Percentiles rank a stretch among this genome's conserved stretches.
Evolutionary conservation across 352 stramenopile genomes (phyloP).

Genomic region (Phytophthora ramorum): DNA sequence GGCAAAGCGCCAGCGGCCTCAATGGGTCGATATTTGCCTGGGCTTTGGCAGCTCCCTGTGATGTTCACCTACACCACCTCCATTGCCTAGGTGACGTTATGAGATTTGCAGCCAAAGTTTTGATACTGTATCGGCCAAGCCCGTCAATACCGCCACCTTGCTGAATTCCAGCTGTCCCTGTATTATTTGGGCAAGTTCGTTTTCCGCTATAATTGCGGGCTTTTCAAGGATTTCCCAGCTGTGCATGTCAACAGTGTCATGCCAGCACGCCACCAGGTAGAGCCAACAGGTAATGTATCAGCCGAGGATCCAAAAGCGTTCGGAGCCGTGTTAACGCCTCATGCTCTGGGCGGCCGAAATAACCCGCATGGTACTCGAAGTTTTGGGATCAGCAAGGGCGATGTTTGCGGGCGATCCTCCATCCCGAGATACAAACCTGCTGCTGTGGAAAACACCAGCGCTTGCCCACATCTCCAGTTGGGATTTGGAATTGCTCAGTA

Average conservation of each 20-base stretch:
- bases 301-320: conserved; percentile 16
- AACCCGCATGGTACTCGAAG: conserved; percentile 2
- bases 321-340: conserved; percentile 1
- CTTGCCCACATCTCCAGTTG: conserved; percentile 16
- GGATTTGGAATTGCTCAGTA: conserved; percentile 20
- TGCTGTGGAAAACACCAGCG: conserved; percentile 15
- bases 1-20: not conserved
- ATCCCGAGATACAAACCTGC: conserved; percentile 1
- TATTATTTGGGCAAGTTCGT: not conserved
- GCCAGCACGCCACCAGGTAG: conserved; percentile 5
- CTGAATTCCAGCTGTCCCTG: conserved; percentile 13
- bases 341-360: conserved; percentile 28
- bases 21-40: not conserved
- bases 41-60: conserved; percentile 28
- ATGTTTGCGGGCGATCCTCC: conserved; percentile 17
- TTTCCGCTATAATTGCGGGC: not conserved
- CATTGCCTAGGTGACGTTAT: conserved; percentile 6
- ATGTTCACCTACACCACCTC: conserved; percentile 19
- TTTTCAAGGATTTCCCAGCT: not conserved
- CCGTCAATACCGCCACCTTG: conserved; percentile 16
- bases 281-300: conserved; percentile 12
- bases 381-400: not conserved
- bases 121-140: conserved; percentile 1
- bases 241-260: conserved; percentile 1
- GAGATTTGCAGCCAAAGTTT: conserved; percentile 23